Percentiles rank a stretch among this genome's conserved stretches.
Conservation (phyloP, 2,329 filamentous ascomycete genomes). For the Talaromyces sp. region DNA sequence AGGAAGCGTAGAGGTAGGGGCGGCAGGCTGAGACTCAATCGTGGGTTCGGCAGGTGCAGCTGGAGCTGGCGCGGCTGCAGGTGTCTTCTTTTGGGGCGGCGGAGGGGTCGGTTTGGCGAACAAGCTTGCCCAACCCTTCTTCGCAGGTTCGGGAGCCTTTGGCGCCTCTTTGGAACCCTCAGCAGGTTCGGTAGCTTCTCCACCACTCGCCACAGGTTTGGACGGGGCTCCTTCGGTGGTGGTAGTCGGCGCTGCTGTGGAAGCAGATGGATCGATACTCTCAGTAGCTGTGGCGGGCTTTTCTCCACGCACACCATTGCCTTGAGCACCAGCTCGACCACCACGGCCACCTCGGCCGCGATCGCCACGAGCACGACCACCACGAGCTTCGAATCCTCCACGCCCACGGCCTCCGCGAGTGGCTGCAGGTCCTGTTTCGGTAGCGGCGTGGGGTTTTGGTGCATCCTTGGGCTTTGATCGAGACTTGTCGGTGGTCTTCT, state of each 20-base stretch:
- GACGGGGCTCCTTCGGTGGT: slow-evolving; percentile 17
- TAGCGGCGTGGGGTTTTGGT: slow-evolving; percentile 34
- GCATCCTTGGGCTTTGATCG: slow-evolving; percentile 43
- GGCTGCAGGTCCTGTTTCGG: slow-evolving; percentile 29
- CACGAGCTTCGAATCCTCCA: slow-evolving; percentile 42
- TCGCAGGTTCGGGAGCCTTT: slow-evolving; percentile 36
- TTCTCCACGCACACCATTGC: slow-evolving; percentile 38
- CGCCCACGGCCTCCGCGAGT: slow-evolving; percentile 41
- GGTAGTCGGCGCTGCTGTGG: slow-evolving; percentile 17
- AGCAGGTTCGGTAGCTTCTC: slow-evolving; percentile 15
- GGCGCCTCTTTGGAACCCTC: slow-evolving; percentile 17
- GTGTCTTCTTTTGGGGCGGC: slow-evolving; percentile 46
- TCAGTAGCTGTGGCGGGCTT: slow-evolving; percentile 20
- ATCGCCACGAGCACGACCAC: slow-evolving; percentile 43
- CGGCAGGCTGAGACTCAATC: slow-evolving; percentile 35
- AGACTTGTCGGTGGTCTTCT: slow-evolving; percentile 43
- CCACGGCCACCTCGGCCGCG: slow-evolving; percentile 44
- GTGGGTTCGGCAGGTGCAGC: slow-evolving; percentile 24
- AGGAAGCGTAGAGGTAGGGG: slow-evolving; percentile 25
- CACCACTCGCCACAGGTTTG: slow-evolving; percentile 19
- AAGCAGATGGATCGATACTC: slow-evolving; percentile 8
- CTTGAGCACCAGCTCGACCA: slow-evolving; percentile 36
- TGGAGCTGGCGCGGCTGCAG: slow-evolving; percentile 28
- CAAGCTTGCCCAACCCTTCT: slow-evolving; percentile 66
- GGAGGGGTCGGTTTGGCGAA: slow-evolving; percentile 58